Conservation (phyloP, 495 filamentous ascomycete genomes). For the Aspergillus baeticus region DNA sequence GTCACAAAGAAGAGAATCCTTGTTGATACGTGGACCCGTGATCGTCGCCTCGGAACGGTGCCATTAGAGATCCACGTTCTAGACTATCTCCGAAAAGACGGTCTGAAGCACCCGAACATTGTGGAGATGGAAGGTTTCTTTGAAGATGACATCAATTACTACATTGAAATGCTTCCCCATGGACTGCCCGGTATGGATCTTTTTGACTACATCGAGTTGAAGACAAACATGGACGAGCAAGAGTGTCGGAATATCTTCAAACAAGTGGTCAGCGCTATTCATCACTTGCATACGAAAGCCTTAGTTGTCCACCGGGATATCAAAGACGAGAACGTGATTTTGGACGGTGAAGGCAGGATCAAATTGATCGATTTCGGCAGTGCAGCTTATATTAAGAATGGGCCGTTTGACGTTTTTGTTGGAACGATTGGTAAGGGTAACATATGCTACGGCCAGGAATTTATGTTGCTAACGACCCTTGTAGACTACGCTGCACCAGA, state of each 20-base stretch:
- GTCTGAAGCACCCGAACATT: slow-evolving; percentile 88
- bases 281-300: slow-evolving; percentile 88
- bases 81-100: slow-evolving; percentile 87
- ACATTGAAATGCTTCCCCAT: slow-evolving; percentile 98
- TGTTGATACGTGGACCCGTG: slow-evolving; percentile 97
- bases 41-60: slow-evolving; percentile 92
- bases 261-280: slow-evolving; percentile 84
- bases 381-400: slow-evolving; percentile 96
- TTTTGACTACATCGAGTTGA: slow-evolving; percentile 97
- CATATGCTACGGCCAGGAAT: no score
- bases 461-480: background rate
- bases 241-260: slow-evolving; percentile 94
- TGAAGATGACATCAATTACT: slow-evolving; percentile 96
- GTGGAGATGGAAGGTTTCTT: slow-evolving; percentile 99
- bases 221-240: slow-evolving; percentile 91
- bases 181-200: slow-evolving; percentile 97
- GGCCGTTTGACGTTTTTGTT: slow-evolving; percentile 98
- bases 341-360: slow-evolving; percentile 93
- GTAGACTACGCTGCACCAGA: slow-evolving; percentile 96
- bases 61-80: slow-evolving; percentile 97
- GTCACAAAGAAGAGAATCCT: slow-evolving; percentile 96
- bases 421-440: slow-evolving; percentile 97
- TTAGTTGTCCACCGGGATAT: slow-evolving; percentile 95
- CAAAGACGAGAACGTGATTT: slow-evolving; percentile 96
- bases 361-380: slow-evolving; percentile 98